Conservation (phyloP, 176 grass and related monocot genomes). For the Oryza rufipogon region DNA sequence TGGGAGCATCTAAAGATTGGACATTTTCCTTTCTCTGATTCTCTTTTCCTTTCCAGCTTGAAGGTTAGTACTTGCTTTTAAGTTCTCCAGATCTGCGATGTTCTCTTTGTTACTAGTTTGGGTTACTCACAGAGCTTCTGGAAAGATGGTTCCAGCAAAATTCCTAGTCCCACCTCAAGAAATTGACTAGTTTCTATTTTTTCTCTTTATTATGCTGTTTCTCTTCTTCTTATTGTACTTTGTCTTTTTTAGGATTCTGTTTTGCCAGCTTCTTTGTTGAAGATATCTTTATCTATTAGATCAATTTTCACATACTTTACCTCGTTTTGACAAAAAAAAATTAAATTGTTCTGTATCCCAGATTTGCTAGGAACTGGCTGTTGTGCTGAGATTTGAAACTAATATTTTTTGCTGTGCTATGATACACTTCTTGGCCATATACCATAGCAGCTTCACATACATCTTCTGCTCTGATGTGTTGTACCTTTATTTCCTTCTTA, state of each 20-base stretch:
- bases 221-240: conserved; percentile 6
- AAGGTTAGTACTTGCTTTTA: conserved; percentile 59
- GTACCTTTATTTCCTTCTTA: background rate
- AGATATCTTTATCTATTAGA: conserved; percentile 1
- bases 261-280: background rate
- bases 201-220: background rate
- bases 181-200: conserved; percentile 8
- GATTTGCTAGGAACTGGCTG: background rate
- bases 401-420: background rate
- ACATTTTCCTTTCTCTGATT: conserved; percentile 66
- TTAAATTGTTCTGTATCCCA: background rate
- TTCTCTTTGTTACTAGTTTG: conserved; percentile 24
- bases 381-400: background rate
- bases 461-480: conserved; percentile 2
- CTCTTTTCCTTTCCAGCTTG: conserved; percentile 83
- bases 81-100: conserved; percentile 13
- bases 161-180: background rate
- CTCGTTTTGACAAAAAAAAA: background rate
- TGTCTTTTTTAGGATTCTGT: background rate
- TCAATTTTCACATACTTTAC: background rate
- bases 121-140: background rate
- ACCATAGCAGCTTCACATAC: conserved; percentile 4
- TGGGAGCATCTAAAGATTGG: conserved; percentile 71
- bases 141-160: background rate
- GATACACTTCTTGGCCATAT: background rate